Evolutionary conservation across 148 eudicot genomes (phyloP).

Genomic region (Heliosperma pusillum): DNA sequence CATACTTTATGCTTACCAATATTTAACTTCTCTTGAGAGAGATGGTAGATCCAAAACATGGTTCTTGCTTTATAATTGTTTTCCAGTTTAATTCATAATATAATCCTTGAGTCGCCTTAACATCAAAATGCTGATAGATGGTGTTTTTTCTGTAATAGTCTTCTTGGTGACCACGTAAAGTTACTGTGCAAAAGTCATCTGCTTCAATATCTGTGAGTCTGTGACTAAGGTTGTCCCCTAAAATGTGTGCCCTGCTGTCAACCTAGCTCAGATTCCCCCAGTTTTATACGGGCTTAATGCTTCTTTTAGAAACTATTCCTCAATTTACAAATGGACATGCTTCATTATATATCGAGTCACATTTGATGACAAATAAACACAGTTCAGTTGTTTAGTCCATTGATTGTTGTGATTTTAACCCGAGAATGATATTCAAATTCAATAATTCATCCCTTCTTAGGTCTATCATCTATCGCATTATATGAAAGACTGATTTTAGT

Average conservation of each 20-base stretch:
- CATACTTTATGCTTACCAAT: not conserved
- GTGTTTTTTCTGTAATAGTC: not conserved
- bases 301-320: no score
- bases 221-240: not conserved
- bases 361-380: not conserved
- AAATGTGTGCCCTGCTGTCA: not conserved
- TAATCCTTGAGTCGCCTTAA: not conserved
- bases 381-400: not conserved
- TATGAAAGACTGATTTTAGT: not conserved
- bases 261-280: not conserved
- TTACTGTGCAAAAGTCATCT: not conserved
- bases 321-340: no score
- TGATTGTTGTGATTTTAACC: not conserved
- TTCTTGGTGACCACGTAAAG: not conserved
- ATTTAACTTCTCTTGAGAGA: not conserved
- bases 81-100: not conserved
- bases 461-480: not conserved
- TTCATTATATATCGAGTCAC: not conserved
- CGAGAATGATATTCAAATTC: not conserved
- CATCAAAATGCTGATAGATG: not conserved
- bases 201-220: not conserved
- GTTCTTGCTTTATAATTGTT: not conserved
- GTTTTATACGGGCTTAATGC: not conserved
- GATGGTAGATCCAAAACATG: conserved; percentile 1
- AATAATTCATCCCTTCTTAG: not conserved